These are phyloP conservation scores for Pyrenula aspistea DNA, from an alignment of 495 filamentous ascomycete species.

Conservation along the genomic window DNA sequence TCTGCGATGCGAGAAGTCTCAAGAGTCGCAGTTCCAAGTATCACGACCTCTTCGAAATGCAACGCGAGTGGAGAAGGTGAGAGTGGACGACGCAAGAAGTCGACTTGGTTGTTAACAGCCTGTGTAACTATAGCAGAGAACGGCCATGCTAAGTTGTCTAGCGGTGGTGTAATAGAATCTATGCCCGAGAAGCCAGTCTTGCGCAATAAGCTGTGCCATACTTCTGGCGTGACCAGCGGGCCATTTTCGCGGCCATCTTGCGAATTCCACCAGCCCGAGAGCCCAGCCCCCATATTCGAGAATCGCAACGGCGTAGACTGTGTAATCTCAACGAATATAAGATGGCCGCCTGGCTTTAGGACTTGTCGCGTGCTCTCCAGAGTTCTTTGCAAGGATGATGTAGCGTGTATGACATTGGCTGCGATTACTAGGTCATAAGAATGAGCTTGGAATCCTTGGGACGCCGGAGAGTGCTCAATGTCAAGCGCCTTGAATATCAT, in stretches of 20 bases:
- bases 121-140: constrained; percentile 30
- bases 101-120: constrained; percentile 28
- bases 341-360: constrained; percentile 7
- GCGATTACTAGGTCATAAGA: constrained; percentile 39
- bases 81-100: constrained; percentile 17
- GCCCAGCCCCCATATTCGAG: not conserved
- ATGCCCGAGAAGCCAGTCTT: constrained; percentile 22
- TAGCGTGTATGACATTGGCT: constrained; percentile 41
- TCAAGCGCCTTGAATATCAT: constrained; percentile 27
- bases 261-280: constrained; percentile 12
- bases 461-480: constrained; percentile 28
- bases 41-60: not conserved
- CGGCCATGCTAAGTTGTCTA: constrained; percentile 10
- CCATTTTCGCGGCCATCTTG: not conserved
- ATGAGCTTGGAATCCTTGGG: constrained; percentile 32
- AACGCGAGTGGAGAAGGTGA: not conserved
- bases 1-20: not conserved
- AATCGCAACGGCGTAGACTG: not conserved
- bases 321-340: constrained; percentile 9
- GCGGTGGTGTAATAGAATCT: constrained; percentile 20
- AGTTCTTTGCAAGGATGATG: constrained; percentile 16
- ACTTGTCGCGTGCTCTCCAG: constrained; percentile 16
- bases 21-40: not conserved
- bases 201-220: constrained; percentile 8
- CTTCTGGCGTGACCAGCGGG: constrained; percentile 2